These are phyloP conservation scores for Penicillium sp. DNA, from an alignment of 2,329 filamentous ascomycete species.

Conservation along the genomic window DNA sequence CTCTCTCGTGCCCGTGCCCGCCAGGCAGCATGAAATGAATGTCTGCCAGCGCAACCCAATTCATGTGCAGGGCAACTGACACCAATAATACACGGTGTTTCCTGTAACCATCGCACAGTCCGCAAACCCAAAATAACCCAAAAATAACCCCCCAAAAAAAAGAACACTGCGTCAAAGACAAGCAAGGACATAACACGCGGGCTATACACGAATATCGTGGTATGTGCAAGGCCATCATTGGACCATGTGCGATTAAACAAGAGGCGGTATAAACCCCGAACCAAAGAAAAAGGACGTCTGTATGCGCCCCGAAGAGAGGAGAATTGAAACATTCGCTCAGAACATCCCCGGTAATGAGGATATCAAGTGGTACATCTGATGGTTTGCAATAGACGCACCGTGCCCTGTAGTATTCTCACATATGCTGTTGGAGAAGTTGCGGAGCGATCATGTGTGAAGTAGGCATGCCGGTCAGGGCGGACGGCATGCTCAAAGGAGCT, in stretches of 20 bases:
- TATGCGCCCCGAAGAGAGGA: not conserved
- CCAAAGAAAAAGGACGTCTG: not conserved
- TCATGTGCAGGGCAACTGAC: constrained; percentile 6
- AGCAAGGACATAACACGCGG: not conserved
- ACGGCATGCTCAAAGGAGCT: constrained; percentile 36
- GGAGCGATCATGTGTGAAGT: constrained; percentile 45
- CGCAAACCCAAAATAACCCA: not conserved
- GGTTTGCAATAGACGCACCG: not conserved
- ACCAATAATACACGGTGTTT: constrained; percentile 21
- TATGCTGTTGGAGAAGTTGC: constrained; percentile 45
- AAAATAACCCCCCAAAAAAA: not conserved
- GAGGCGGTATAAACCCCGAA: constrained; percentile 7
- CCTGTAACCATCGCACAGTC: not conserved
- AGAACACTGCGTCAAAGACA: not conserved
- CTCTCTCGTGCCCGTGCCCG: constrained; percentile 19
- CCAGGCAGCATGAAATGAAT: constrained; percentile 19
- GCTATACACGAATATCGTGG: constrained; percentile 2
- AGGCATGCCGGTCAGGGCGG: constrained; percentile 43
- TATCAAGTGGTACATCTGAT: not conserved
- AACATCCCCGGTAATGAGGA: not conserved
- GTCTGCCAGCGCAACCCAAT: constrained; percentile 10
- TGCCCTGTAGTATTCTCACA: constrained; percentile 28
- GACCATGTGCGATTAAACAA: constrained; percentile 10
- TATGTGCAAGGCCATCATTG: constrained; percentile 6
- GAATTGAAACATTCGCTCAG: not conserved